Conservation (phyloP, 2,329 filamentous ascomycete species). For the Ophidiomyces ophidiicola region DNA sequence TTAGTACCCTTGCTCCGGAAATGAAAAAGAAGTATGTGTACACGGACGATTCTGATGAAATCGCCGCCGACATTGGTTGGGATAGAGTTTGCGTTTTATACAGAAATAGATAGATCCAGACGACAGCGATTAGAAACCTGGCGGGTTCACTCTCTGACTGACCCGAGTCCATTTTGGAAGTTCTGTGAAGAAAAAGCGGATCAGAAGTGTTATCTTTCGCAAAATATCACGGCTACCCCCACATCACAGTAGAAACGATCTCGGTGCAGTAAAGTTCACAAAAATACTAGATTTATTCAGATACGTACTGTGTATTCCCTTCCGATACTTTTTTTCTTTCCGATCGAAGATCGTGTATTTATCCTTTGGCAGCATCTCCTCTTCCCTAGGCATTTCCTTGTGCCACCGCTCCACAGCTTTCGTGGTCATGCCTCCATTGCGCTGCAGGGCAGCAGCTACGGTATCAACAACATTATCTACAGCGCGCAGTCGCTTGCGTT, state of each 20-base stretch:
- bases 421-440: constrained; percentile 55
- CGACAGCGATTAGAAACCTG: constrained; percentile 82
- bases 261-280: background rate
- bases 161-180: constrained; percentile 90
- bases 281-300: background rate
- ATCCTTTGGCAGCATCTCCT: constrained; percentile 89
- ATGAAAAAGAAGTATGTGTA: constrained; percentile 3
- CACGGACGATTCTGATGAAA: background rate
- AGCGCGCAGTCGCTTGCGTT: constrained; percentile 66
- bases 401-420: constrained; percentile 85
- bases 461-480: constrained; percentile 83
- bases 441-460: constrained; percentile 63
- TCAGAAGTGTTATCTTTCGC: constrained; percentile 7
- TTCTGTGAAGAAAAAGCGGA: constrained; percentile 39
- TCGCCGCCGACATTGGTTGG: background rate
- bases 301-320: constrained; percentile 91
- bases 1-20: background rate
- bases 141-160: constrained; percentile 84
- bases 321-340: constrained; percentile 89
- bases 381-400: constrained; percentile 86
- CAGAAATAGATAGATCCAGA: too few relatives aligned
- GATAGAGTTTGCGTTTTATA: background rate
- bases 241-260: background rate
- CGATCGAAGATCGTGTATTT: constrained; percentile 98
- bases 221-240: background rate